These are phyloP conservation scores for Ambrosia trifida DNA, from an alignment of 129 eudicot species.

Conservation along the genomic window DNA sequence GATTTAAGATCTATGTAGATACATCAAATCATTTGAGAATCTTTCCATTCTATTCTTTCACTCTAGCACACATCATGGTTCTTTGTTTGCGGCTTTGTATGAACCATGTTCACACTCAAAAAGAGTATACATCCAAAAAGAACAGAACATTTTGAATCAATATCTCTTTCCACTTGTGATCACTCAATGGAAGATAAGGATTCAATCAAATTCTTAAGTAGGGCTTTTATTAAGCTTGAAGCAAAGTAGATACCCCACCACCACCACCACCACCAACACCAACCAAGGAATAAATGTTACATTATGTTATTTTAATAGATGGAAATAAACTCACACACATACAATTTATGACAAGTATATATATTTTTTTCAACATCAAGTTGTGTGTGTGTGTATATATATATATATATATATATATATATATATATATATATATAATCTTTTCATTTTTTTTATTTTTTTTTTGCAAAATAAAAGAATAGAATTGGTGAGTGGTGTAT, in stretches of 20 bases:
- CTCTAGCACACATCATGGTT: conserved; percentile 23
- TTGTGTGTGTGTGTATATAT: too few relatives aligned
- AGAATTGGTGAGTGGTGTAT: background rate
- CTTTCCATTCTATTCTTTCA: conserved; percentile 5
- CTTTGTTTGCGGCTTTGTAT: conserved; percentile 32
- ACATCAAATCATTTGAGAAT: conserved; percentile 23
- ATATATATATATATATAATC: background rate
- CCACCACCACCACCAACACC: background rate
- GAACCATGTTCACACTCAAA: conserved; percentile 32
- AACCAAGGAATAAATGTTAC: background rate
- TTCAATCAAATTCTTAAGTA: conserved; percentile 10
- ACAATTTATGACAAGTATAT: background rate
- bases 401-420: too few relatives aligned
- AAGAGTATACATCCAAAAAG: conserved; percentile 32
- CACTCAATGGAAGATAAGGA: conserved; percentile 23
- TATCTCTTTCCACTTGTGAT: conserved; percentile 39
- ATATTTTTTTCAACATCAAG: background rate
- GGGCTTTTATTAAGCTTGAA: conserved; percentile 28
- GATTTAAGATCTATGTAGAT: background rate
- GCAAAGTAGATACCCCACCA: conserved; percentile 32
- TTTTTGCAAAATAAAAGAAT: background rate
- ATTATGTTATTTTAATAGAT: background rate
- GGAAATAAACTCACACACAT: background rate
- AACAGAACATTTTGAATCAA: conserved; percentile 32
- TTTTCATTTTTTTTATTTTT: too few relatives aligned